These are phyloP conservation scores for Saccharomyces hybrid DNA, from an alignment of 1,139 yeast species.

Conservation along the genomic window DNA sequence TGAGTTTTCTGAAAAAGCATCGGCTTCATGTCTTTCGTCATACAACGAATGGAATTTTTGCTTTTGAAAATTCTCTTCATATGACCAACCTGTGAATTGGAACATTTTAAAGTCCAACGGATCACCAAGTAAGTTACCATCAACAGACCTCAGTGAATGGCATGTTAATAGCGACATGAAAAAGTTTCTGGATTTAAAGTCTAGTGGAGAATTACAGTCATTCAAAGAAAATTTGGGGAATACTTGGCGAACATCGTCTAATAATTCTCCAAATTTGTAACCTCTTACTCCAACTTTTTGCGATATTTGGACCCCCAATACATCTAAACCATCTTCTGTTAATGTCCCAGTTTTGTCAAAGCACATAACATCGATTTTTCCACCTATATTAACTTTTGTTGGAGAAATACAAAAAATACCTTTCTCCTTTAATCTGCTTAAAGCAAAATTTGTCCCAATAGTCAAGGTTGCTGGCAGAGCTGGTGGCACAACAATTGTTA, in stretches of 20 bases:
- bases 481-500: conserved; percentile 97
- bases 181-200: conserved; percentile 26
- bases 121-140: conserved; percentile 79
- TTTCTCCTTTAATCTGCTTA: conserved; percentile 60
- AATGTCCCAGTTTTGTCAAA: conserved; percentile 97
- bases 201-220: conserved; percentile 26
- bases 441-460: conserved; percentile 90
- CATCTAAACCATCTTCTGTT: conserved; percentile 94
- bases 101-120: conserved; percentile 93
- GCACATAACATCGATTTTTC: conserved; percentile 81
- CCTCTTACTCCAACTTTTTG: conserved; percentile 45
- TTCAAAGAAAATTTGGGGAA: conserved; percentile 25
- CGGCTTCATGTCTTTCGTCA: conserved; percentile 33
- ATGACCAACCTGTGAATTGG: conserved; percentile 71
- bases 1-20: conserved; percentile 36
- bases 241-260: conserved; percentile 33
- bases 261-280: conserved; percentile 44
- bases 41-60: conserved; percentile 32
- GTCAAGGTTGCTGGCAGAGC: conserved; percentile 96
- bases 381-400: conserved; percentile 87
- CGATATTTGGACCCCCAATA: conserved; percentile 66
- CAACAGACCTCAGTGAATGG: conserved; percentile 76
- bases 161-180: conserved; percentile 66
- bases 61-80: conserved; percentile 54
- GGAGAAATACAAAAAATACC: conserved; percentile 88